A percentile compares a stretch with the other conserved stretches of the same genome.
Conservation (phyloP, 352 stramenopile genomes). For the Lagenidium sp. region DNA sequence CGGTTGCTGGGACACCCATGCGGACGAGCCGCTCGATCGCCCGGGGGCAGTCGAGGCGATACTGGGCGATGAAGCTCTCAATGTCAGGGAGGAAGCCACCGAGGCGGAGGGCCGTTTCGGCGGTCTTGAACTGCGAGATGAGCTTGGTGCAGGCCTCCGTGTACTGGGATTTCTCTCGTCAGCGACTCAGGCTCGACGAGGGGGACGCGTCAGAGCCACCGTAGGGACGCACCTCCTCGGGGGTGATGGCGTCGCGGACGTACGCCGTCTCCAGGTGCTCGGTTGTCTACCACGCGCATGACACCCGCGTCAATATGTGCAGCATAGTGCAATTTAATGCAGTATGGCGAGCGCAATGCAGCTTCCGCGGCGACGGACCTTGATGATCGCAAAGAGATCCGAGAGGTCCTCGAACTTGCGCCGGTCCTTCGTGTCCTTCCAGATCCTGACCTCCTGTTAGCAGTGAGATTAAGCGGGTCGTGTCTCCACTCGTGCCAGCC, state of each 20-base stretch:
- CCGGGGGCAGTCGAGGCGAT: conserved; percentile 95
- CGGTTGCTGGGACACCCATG: conserved; percentile 90
- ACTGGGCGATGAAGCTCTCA: conserved; percentile 90
- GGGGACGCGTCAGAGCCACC: no score
- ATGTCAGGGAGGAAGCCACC: conserved; percentile 59
- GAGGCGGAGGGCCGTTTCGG: conserved; percentile 88
- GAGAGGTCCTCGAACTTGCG: conserved; percentile 85
- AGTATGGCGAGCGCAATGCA: no score
- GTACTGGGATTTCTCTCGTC: conserved; percentile 87
- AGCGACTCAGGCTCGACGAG: no score
- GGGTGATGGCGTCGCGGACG: conserved; percentile 92
- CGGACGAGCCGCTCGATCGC: conserved; percentile 91
- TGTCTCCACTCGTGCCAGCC: no score
- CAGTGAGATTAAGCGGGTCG: no score
- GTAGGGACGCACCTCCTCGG: conserved; percentile 79
- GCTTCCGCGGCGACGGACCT: conserved; percentile 24
- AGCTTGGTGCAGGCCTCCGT: conserved; percentile 95
- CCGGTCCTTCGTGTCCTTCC: conserved; percentile 75
- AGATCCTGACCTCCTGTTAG: conserved; percentile 82
- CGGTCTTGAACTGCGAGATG: conserved; percentile 97
- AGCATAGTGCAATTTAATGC: no score
- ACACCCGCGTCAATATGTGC: not conserved
- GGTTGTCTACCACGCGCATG: conserved; percentile 53
- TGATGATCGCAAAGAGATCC: conserved; percentile 96
- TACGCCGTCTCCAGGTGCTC: conserved; percentile 97